Conservation (phyloP, 2,329 filamentous ascomycete genomes). For the Ceratocystis eucalypticola region DNA sequence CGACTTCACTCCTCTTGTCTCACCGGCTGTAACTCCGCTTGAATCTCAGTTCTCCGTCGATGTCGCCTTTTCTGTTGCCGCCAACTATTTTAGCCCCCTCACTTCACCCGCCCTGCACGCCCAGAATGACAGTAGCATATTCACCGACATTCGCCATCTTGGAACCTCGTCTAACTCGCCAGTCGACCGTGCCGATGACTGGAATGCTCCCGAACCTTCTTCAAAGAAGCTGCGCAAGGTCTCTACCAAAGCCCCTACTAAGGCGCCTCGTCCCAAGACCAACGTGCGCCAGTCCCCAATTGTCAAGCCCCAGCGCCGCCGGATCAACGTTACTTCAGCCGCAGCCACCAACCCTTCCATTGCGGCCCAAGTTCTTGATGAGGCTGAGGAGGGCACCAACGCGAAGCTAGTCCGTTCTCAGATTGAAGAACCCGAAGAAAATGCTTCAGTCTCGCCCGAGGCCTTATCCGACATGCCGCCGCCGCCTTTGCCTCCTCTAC, state of each 20-base stretch:
- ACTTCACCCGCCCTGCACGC: constrained; percentile 70
- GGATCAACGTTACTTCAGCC: constrained; percentile 26
- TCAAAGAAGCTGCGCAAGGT: constrained; percentile 41
- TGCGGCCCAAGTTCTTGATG: constrained; percentile 41
- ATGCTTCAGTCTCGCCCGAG: constrained; percentile 51
- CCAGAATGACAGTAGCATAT: constrained; percentile 40
- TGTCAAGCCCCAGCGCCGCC: constrained; percentile 50
- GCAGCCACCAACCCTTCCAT: constrained; percentile 40
- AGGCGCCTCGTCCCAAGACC: constrained; percentile 36
- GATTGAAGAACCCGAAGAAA: constrained; percentile 46
- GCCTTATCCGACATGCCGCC: constrained; percentile 53
- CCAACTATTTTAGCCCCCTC: constrained; percentile 68
- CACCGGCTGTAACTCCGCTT: constrained; percentile 70
- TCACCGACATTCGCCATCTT: constrained; percentile 33
- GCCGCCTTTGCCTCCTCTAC: constrained; percentile 40
- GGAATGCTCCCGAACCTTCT: constrained; percentile 21
- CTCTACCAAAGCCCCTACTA: constrained; percentile 38
- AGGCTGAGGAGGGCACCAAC: constrained; percentile 33
- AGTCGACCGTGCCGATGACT: constrained; percentile 36
- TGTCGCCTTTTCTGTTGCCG: constrained; percentile 47
- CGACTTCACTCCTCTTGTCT: constrained; percentile 68
- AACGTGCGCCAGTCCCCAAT: constrained; percentile 59
- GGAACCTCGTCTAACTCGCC: constrained; percentile 40
- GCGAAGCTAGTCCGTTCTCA: constrained; percentile 22
- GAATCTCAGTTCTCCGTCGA: constrained; percentile 55